Base-by-base conservation (phyloP, 2,329 filamentous ascomycete genomes). In the Rhinocladiella mackenziei region DNA sequence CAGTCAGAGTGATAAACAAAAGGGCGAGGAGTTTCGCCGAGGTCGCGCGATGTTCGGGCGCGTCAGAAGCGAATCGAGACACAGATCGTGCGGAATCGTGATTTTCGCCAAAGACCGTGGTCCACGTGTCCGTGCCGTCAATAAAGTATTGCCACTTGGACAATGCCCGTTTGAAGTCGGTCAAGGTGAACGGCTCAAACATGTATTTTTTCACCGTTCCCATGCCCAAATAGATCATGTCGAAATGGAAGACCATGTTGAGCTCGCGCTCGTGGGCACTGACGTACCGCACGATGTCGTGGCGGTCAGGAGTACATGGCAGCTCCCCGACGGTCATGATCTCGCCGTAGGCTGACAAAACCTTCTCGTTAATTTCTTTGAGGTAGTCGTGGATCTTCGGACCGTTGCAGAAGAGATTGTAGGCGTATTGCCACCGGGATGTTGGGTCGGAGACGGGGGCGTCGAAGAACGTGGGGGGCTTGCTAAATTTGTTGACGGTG, bases 251-350 rank as follows among this genome's bases (percentile, higher is more conserved):
- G 4, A 66, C 56, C 63, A 70, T 68, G 45, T 59, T 60, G 8
- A 70, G 52, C 38, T 68, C 63, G 11, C 59, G n/a, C n/a, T n/a
- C n/a, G n/a, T n/a, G n/a, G n/a, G n/a, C n/a, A n/a, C n/a, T n/a
- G n/a, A n/a, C n/a, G n/a, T n/a, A n/a, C n/a, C n/a, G n/a, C n/a
- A n/a, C n/a, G n/a, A n/a, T n/a, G n/a, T n/a, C n/a, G n/a, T n/a
- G n/a, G n/a, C n/a, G n/a, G n/a, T n/a, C n/a, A n/a, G n/a, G n/a
- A n/a, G n/a, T n/a, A n/a, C n/a, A n/a, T n/a, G n/a, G n/a, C n/a
- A 84, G 74, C 62, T 87, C 83, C 36, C 83, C 83, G 0, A 86
- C 81, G 11, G 81, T 85, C 62, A 86, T 77, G 11, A 77, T 75
- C 43, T 78, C 75, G 29, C 40, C 43, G 60, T 85, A 85, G 33